Base-by-base conservation (phyloP, 192 early-diverging fungal species). In the Haplosporangium gracile region DNA sequence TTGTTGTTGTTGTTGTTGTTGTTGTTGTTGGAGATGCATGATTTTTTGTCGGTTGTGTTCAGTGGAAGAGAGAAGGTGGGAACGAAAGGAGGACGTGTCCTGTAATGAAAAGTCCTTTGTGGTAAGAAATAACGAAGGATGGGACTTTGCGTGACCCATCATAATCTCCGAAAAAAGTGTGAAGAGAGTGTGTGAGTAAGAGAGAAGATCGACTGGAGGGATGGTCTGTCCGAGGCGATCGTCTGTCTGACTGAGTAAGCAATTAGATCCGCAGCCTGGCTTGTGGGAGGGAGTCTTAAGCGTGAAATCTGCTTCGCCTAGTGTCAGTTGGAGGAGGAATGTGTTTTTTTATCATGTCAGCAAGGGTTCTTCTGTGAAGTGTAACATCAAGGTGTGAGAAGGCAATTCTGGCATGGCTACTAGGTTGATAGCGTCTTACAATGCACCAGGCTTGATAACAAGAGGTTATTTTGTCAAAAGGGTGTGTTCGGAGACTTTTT, bases 101-200 rank as follows among this genome's bases (percentile, higher is more conserved):
- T 26, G 26, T 49, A 45, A 26, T 72, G 42, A 40, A 29, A 15
- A 49, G 71, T 45, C 71, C 39, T 70, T 70, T 70, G 69, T 70
- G 32, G 69, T 20, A 22, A 70, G 69, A 40, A 70, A 70, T 40
- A 70, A 13, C 2, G 69, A 65, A 65, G 60, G 60, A 65, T 65
- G 60, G 11, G 60, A 34, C 60, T 65, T 65, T 34, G 60, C 29
- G 60, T 65, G 60, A 65, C 60, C 60, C 60, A 70, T 70, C 69
- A 70, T 40, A 15, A 15, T 49, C 71, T 72, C 42, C 24, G 15
- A 0, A 24, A 22, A 22, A 72, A 45, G 42, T 24, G 11, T 26
- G 43, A 72, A 9, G 71, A 45, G 29, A 65, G 29, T 11, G 43
- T 15, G 43, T 0, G 60, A 32, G 26, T 13, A 26, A 63, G 9